A percentile compares a stretch with the other conserved stretches of the same genome.
Evolutionary conservation across 129 eudicot genomes (phyloP).

Genomic region (Apium graveolens): DNA sequence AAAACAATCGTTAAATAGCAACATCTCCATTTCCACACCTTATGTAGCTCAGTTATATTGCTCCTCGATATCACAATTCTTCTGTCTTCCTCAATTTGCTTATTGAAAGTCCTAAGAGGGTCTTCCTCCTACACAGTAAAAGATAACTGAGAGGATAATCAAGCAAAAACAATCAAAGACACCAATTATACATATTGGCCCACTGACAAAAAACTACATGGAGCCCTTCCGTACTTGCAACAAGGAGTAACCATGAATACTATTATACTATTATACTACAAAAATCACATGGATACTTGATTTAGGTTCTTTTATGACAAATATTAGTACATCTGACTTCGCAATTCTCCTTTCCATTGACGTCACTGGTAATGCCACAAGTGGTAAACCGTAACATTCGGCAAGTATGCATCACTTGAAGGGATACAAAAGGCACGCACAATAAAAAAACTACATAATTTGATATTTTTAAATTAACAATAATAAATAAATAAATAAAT

Average conservation of each 20-base stretch:
- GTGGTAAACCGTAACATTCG: not conserved
- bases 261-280: not conserved
- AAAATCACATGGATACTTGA: not conserved
- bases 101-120: conserved; percentile 53
- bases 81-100: conserved; percentile 93
- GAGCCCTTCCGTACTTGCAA: not conserved
- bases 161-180: not conserved
- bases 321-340: not conserved
- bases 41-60: conserved; percentile 69
- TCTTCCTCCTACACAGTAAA: conserved; percentile 69
- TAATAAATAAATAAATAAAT: no score
- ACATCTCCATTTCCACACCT: conserved; percentile 35
- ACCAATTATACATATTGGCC: not conserved
- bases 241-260: not conserved
- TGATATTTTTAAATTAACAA: not conserved
- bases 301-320: not conserved
- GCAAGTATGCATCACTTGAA: not conserved
- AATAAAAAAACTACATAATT: no score
- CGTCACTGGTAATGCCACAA: not conserved
- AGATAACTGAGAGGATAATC: not conserved
- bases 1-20: not conserved
- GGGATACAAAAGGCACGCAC: not conserved
- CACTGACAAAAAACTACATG: not conserved
- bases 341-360: not conserved
- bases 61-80: conserved; percentile 80